phyloP scores from a whole-genome alignment of 352 stramenopile genomes.

The Pythium pyrilobum region DNA sequence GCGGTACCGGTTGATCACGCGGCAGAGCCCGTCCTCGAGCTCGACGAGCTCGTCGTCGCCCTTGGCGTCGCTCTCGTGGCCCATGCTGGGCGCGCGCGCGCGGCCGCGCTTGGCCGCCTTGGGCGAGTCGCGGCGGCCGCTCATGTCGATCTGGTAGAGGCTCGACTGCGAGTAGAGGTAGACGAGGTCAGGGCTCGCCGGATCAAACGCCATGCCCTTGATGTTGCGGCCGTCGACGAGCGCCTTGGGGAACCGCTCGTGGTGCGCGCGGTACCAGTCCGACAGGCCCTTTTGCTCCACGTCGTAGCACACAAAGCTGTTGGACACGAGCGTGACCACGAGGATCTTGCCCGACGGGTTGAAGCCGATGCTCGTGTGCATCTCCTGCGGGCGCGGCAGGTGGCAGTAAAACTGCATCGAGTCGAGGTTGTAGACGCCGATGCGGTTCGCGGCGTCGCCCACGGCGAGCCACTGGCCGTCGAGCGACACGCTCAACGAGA shows the following conservation, averaged over 20 bases:
- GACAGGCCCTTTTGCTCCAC: slow-evolving; percentile 76
- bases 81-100: slow-evolving; percentile 46
- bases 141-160: slow-evolving; percentile 84
- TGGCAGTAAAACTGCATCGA: slow-evolving; percentile 81
- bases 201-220: slow-evolving; percentile 79
- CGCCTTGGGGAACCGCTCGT: slow-evolving; percentile 68
- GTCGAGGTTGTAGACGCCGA: slow-evolving; percentile 82
- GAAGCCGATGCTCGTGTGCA: slow-evolving; percentile 77
- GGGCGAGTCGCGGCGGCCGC: slow-evolving; percentile 12
- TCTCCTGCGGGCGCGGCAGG: slow-evolving; percentile 53
- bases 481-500: slow-evolving; percentile 68
- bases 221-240: slow-evolving; percentile 68
- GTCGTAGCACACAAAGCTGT: slow-evolving; percentile 84
- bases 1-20: slow-evolving; percentile 77
- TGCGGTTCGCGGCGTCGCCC: slow-evolving; percentile 59
- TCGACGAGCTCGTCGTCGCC: slow-evolving; percentile 56
- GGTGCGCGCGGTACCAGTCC: slow-evolving; percentile 64
- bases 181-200: slow-evolving; percentile 62
- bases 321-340: slow-evolving; percentile 76
- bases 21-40: slow-evolving; percentile 61
- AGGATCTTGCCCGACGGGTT: slow-evolving; percentile 70
- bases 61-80: slow-evolving; percentile 54
- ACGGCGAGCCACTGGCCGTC: slow-evolving; percentile 79
- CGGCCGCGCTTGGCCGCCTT: slow-evolving; percentile 24
- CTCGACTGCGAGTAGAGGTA: slow-evolving; percentile 80